Percentiles rank a stretch among this genome's conserved stretches.
phyloP scores from a whole-genome alignment of 805 yeast genomes.

The Spathaspora hagerdaliae region DNA sequence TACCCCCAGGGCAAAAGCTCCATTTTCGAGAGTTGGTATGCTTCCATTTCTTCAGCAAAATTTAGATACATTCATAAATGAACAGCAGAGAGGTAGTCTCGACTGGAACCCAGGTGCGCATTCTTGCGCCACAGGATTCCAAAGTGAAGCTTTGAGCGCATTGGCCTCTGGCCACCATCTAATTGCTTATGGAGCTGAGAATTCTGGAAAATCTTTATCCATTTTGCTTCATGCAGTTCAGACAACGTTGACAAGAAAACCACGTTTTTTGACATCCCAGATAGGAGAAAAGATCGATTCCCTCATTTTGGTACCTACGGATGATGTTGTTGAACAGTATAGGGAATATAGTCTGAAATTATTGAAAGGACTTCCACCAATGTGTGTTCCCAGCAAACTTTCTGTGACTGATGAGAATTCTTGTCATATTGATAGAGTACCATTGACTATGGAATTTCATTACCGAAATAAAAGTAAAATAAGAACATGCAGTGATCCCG shows the following conservation, averaged over 20 bases:
- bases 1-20: background rate
- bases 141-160: slow-evolving; percentile 14
- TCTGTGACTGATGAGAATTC: background rate
- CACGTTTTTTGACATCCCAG: slow-evolving; percentile 12
- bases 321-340: slow-evolving; percentile 16
- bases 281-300: slow-evolving; percentile 11
- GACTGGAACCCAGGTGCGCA: too few relatives aligned
- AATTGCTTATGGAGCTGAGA: slow-evolving; percentile 10
- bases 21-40: slow-evolving; percentile 17
- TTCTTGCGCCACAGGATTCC: slow-evolving; percentile 15
- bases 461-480: slow-evolving; percentile 4
- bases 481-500: slow-evolving; percentile 1
- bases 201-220: slow-evolving; percentile 19
- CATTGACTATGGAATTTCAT: slow-evolving; percentile 13
- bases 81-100: too few relatives aligned
- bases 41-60: slow-evolving; percentile 20
- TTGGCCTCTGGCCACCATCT: slow-evolving; percentile 14
- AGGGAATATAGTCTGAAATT: slow-evolving; percentile 7
- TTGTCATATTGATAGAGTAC: slow-evolving; percentile 12
- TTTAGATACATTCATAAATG: slow-evolving; percentile 9
- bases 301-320: slow-evolving; percentile 23
- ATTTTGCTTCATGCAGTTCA: slow-evolving; percentile 16
- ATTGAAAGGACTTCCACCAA: slow-evolving; percentile 14
- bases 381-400: slow-evolving; percentile 17
- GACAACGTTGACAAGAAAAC: slow-evolving; percentile 14